Percentiles rank a stretch among this genome's conserved stretches.
phyloP scores from a whole-genome alignment of 2,329 filamentous ascomycete genomes.

The Pseudohalonectria lignicola region DNA sequence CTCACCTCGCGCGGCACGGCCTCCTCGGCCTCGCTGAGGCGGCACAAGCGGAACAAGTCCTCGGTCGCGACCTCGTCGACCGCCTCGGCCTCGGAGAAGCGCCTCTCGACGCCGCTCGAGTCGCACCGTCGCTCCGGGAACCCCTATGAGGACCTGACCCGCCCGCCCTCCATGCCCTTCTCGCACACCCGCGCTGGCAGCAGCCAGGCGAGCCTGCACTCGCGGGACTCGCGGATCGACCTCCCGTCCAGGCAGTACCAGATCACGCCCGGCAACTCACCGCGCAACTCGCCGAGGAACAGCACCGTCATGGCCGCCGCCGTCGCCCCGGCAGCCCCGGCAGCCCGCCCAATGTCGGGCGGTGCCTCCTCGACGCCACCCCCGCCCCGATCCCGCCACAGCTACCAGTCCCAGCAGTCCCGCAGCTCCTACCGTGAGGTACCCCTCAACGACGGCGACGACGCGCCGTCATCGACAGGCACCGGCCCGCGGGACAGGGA shows the following conservation, averaged over 20 bases:
- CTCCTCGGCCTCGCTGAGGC: not conserved
- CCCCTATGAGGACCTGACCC: slow-evolving; percentile 31
- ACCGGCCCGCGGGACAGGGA: slow-evolving; percentile 9
- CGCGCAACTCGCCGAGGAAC: slow-evolving; percentile 26
- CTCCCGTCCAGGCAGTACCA: slow-evolving; percentile 47
- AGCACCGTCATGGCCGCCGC: slow-evolving; percentile 26
- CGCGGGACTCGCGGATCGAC: slow-evolving; percentile 39
- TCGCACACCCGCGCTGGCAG: slow-evolving; percentile 64
- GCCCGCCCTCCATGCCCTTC: slow-evolving; percentile 58
- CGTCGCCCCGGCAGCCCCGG: slow-evolving; percentile 1
- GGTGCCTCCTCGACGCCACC: not conserved
- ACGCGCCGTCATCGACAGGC: slow-evolving; percentile 18
- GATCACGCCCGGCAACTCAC: slow-evolving; percentile 28
- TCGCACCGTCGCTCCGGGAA: slow-evolving; percentile 29
- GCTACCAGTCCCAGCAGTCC: slow-evolving; percentile 11
- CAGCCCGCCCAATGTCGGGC: slow-evolving; percentile 12
- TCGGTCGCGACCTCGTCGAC: slow-evolving; percentile 37
- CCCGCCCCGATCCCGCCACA: slow-evolving; percentile 2
- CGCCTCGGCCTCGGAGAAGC: slow-evolving; percentile 44
- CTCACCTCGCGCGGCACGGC: slow-evolving; percentile 54
- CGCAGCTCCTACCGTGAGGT: slow-evolving; percentile 39
- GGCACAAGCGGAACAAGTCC: slow-evolving; percentile 65
- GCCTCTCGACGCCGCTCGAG: slow-evolving; percentile 36
- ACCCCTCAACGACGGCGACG: too few species aligned
- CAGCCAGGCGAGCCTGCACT: slow-evolving; percentile 39